Evolutionary conservation across 169 alveolate genomes (phyloP), one percentile per base, ranked within the genome.

Genomic region (Eimeria maxima): DNA sequence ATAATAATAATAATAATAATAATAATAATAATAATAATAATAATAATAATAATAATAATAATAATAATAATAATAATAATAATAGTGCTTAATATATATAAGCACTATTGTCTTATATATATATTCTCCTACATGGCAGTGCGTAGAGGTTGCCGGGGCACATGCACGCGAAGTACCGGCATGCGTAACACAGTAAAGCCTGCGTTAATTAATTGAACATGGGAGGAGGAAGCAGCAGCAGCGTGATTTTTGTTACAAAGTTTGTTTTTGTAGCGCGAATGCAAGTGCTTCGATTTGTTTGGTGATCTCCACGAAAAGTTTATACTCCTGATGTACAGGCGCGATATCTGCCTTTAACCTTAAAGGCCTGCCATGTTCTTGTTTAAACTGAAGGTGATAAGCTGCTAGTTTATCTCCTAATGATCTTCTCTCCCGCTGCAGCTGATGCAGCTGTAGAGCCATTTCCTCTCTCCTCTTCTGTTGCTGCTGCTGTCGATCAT

Each of bases 261-360:
- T 20, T 27, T 86, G 93, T 42, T 29, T 86, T 24, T 86, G 93
- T 65, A 86, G 29, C 44, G 93, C 93, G 42, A 57, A 60, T 0
- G 80, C 93, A 11, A 86, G 81, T 6, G 81, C 93, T 47, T 86
- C 93, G 45, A 93, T 80, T 33, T 93, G 93, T n/a, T 83, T 88
- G 29, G 90, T 93, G 42, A 69, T 88, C 44, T 93, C 96, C 57
- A 80, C 90, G 78, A 42, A 93, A 29, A 88, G 88, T 38, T 80
- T 80, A 84, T 93, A 93, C 44, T 93, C 96, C 50, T 88, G 47
- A 24, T 93, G 93, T 57, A 93, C 90, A 3, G 96, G 96, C 24
- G 93, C 93, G 11, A 93, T 93, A 60, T 93, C 96, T 18, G 90
- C 90, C 76, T 93, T 80, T 44, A 93, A 94, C n/a, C 88, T 74